Base-by-base conservation (phyloP, 2,329 filamentous ascomycete genomes). In the Diaporthe helianthi region DNA sequence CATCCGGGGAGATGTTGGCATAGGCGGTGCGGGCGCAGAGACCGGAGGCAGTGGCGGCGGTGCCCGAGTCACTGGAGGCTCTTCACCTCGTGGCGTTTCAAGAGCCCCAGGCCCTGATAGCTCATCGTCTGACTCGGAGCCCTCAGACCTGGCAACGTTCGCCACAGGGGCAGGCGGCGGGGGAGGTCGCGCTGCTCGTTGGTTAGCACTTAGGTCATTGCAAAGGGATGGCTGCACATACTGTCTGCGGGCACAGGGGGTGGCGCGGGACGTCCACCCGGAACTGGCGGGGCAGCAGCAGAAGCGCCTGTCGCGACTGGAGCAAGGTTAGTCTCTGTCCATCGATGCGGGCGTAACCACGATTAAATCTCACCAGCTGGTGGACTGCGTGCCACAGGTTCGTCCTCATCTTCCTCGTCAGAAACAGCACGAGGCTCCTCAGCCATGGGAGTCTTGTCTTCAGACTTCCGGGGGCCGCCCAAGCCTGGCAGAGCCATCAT, bases 101-200 rank as follows among this genome's bases (percentile, higher is more conserved):
- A 84, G 65, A 75, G 80, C 78, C 75, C 85, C 76, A 76, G 80
- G 79, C 65, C 83, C 83, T 12, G 92, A 93, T 75, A 94, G 82
- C 78, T 98, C 95, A 78, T 98, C 94, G 74, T 97, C 94, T 52
- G 94, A 96, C 77, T 92, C 93, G 1, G 93, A 97, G 36, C 93
- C 94, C 71, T 91, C 86, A 29, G 65, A 69, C 90, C 93, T 54
- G 49, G 89, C 90, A 49, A 92, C 92, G 58, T 86, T 83, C 19
- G 87, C 77, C 52, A 83, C 82, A 44, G 85, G 81, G 47, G 86
- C 81, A 63, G 83, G 83, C 41, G 87, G 87, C 1, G 85, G 83
- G 53, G 90, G 88, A 54, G 90, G 88, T 60, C 90, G 91, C 74
- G 87, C 91, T 93, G 74, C 29, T 75, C 66, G 63, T 67, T 44